Evolutionary conservation across 805 yeast species (phyloP).

Genomic region (Kockiozyma suomiensis): DNA sequence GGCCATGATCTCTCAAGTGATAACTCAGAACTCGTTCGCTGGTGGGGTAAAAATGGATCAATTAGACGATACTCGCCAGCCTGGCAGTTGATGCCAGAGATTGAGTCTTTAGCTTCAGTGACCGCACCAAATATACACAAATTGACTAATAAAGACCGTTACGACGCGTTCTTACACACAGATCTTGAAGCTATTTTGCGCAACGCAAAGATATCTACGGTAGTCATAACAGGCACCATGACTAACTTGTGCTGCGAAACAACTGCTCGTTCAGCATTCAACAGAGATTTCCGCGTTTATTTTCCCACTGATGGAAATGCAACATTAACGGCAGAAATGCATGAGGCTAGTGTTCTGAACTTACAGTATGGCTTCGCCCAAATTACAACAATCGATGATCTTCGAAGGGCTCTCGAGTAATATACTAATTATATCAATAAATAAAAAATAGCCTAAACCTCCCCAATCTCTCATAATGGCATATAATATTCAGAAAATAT

Average conservation of each 20-base stretch:
- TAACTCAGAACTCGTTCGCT: conserved; percentile 15
- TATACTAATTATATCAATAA: no score
- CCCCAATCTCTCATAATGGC: no score
- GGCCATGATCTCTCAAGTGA: conserved; percentile 22
- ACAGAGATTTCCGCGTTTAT: conserved; percentile 22
- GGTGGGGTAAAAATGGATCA: conserved; percentile 32
- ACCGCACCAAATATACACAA: neutral
- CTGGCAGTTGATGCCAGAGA: conserved; percentile 29
- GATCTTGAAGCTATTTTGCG: conserved; percentile 20
- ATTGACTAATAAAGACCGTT: conserved; percentile 22
- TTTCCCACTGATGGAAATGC: conserved; percentile 32
- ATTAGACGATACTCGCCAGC: conserved; percentile 24
- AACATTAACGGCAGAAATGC: conserved; percentile 16
- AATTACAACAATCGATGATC: conserved; percentile 11
- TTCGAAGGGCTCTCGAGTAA: conserved; percentile 6
- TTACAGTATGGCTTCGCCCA: conserved; percentile 25
- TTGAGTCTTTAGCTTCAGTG: neutral
- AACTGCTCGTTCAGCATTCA: conserved; percentile 30
- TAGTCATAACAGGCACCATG: conserved; percentile 29
- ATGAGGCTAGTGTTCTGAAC: conserved; percentile 20
- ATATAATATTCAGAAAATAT: neutral
- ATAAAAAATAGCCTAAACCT: no score
- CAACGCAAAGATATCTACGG: neutral
- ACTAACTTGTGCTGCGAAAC: conserved; percentile 33
- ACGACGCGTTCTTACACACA: conserved; percentile 29